These are phyloP conservation scores for Funneliformis mosseae DNA, from an alignment of 192 early-diverging fungal genomes.

Conservation along the genomic window DNA sequence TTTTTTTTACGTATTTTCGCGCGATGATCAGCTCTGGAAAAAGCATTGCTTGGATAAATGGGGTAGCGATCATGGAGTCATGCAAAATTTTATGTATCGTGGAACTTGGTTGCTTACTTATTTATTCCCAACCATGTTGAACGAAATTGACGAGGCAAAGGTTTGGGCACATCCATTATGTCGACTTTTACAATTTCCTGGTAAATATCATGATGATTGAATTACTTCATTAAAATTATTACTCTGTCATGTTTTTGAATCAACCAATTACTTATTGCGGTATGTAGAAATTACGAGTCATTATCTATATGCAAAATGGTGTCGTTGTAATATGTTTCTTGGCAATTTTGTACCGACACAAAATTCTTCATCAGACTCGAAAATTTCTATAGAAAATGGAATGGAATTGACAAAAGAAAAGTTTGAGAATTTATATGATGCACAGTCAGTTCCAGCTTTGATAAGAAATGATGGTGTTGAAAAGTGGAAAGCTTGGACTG, in stretches of 20 bases:
- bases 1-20: constrained; percentile 41
- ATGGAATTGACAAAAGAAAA: constrained; percentile 32
- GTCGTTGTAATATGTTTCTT: constrained; percentile 42
- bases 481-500: constrained; percentile 45
- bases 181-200: background rate
- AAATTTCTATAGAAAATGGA: constrained; percentile 40
- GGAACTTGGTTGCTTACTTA: constrained; percentile 46
- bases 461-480: constrained; percentile 45
- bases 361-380: background rate
- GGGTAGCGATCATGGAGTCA: background rate
- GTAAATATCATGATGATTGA: background rate
- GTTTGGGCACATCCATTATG: constrained; percentile 31
- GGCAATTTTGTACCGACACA: constrained; percentile 44
- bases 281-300: constrained; percentile 36
- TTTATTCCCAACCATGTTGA: constrained; percentile 38
- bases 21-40: constrained; percentile 44
- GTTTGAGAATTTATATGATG: constrained; percentile 40
- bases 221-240: background rate
- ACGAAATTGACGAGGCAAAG: constrained; percentile 31
- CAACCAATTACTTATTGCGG: background rate
- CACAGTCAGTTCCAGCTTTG: constrained; percentile 43
- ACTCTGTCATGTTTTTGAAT: background rate
- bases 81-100: constrained; percentile 35
- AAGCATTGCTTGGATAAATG: constrained; percentile 35
- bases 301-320: constrained; percentile 41